Evolutionary conservation across 2,329 filamentous ascomycete genomes (phyloP), one percentile per base, ranked within the genome.

Genomic region (Magnaporthales sp.): DNA sequence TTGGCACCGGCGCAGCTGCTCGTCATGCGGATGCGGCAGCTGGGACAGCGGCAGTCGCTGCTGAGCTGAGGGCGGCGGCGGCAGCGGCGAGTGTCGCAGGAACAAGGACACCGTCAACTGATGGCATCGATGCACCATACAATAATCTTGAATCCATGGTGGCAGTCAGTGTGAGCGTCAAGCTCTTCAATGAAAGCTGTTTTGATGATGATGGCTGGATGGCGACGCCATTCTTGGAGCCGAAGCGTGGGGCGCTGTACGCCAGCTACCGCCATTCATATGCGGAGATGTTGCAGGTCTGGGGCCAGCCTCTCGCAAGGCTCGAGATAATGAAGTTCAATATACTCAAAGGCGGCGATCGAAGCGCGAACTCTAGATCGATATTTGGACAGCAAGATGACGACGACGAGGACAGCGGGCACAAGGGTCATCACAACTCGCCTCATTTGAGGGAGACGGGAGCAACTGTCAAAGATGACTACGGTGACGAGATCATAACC

Each of bases 321-420:
- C 80, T 90, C 1, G 88, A 91, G 73, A 84, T 91, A 30, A 81
- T 90, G 76, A 90, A 91, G 72, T 90, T 90, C 72, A 89, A 89
- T 69, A 82, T 86, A 4, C 77, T 90, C 54, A 83, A 83, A 66
- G 71, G 73, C 66, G 26, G 69, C 58, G 46, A 22, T 19, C 72
- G 75, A 24, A 68, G 73, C 26, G 63, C 66, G 4, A 68, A 71
- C 3, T 72, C 73, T 4, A 68, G 70, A 2, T 60, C 27, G 11
- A 27, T 27, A 24, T 60, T 60, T 60, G 24, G 56, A 27, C 56
- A 60, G 15, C 24, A 60, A 6, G 19, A 60, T 8, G 56, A 60
- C 7, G 56, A 60, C 26, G 56, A 60, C 24, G 56, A 60, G 3
- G 56, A 60, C 24, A 26, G 56, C 9, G 56, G 56, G 56, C 56